Percentiles rank a stretch among this genome's conserved stretches.
Conservation (phyloP, 371 early-diverging fungal species). For the Dentiscutata heterogama region DNA sequence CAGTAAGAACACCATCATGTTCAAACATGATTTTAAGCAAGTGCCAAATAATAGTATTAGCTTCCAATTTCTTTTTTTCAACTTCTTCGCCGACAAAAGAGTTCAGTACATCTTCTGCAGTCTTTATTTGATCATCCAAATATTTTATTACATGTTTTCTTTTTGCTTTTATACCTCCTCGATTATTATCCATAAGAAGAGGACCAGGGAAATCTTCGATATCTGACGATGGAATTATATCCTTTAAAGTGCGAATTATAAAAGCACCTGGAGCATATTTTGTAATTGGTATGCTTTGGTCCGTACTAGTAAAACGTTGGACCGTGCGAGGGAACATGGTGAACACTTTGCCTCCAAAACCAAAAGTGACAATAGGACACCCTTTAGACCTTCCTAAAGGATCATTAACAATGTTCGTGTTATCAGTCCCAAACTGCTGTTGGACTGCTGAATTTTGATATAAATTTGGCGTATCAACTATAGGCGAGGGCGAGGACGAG, state of each 20-base stretch:
- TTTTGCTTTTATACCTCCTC: constrained; percentile 65
- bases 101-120: constrained; percentile 50
- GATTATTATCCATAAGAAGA: constrained; percentile 64
- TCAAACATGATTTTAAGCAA: constrained; percentile 72
- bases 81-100: constrained; percentile 49
- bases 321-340: constrained; percentile 79
- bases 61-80: constrained; percentile 51
- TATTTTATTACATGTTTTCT: constrained; percentile 73
- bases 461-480: not conserved
- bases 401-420: constrained; percentile 12
- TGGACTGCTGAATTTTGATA: not conserved
- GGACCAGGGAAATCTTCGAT: constrained; percentile 63
- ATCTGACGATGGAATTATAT: constrained; percentile 50
- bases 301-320: constrained; percentile 64
- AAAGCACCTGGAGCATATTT: constrained; percentile 71
- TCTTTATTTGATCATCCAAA: constrained; percentile 62
- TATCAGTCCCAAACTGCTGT: constrained; percentile 2
- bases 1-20: constrained; percentile 71
- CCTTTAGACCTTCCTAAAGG: constrained; percentile 30
- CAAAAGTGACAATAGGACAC: constrained; percentile 82
- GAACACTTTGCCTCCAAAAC: constrained; percentile 89
- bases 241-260: constrained; percentile 61
- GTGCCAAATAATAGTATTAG: constrained; percentile 66
- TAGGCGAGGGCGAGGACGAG: too few relatives aligned
- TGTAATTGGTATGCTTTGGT: constrained; percentile 55